Conservation (phyloP, 75 land plant genomes). For the Ceratopteris richardii region DNA sequence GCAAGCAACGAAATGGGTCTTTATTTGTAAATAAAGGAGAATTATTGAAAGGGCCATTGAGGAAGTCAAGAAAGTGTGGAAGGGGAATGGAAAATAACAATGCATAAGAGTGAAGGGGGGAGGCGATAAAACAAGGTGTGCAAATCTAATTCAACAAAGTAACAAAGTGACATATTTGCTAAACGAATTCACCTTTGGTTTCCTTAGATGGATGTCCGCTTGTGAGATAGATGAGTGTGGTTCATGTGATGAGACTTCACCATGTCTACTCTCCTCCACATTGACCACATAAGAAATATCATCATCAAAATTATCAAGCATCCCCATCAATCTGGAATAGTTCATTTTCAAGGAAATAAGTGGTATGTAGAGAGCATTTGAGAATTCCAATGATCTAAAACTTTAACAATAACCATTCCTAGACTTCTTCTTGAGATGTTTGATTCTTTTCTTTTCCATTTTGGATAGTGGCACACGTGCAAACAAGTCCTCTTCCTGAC, state of each 20-base stretch:
- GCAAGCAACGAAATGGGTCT: no score
- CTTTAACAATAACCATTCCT: slow-evolving; percentile 81
- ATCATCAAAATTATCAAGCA: slow-evolving; percentile 63
- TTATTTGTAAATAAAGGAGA: no score
- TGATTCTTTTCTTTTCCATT: slow-evolving; percentile 65
- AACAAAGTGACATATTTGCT: no score
- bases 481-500: slow-evolving; percentile 77
- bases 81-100: no score
- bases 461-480: slow-evolving; percentile 85
- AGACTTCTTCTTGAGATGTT: slow-evolving; percentile 55
- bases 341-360: background rate
- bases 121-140: no score
- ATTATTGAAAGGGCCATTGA: no score
- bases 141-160: no score
- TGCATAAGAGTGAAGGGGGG: no score
- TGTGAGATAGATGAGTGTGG: background rate
- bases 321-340: slow-evolving; percentile 44
- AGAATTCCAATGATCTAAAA: no score
- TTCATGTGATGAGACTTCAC: background rate
- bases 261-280: slow-evolving; percentile 19
- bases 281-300: slow-evolving; percentile 45
- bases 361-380: background rate
- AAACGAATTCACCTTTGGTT: background rate
- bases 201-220: background rate
- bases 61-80: no score